phyloP scores from a whole-genome alignment of 2,329 filamentous ascomycete genomes.

The Paraphaeosphaeria sporulosa region DNA sequence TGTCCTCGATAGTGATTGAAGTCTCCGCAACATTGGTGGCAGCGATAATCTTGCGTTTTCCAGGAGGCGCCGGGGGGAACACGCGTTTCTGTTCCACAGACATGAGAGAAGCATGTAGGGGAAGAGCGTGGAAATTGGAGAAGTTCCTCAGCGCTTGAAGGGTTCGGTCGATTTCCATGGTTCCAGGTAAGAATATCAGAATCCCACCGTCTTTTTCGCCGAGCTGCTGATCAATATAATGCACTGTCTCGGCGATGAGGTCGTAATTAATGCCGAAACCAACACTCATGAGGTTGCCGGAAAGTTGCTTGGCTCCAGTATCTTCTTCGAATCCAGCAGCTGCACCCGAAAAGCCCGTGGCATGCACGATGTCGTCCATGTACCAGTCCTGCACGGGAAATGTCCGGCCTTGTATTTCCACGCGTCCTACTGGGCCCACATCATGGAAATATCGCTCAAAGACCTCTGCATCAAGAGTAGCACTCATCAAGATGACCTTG shows the following conservation, averaged over 20 bases:
- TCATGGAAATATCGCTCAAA: conserved; percentile 85
- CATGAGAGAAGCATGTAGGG: conserved; percentile 89
- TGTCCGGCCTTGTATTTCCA: conserved; percentile 88
- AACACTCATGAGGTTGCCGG: conserved; percentile 52
- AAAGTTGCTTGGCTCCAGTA: conserved; percentile 55
- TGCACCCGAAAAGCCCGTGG: conserved; percentile 72
- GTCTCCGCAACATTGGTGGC: conserved; percentile 98
- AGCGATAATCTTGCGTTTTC: conserved; percentile 90
- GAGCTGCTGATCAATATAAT: conserved; percentile 81
- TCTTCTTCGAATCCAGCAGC: conserved; percentile 61
- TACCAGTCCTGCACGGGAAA: conserved; percentile 91
- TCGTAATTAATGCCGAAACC: conserved; percentile 90
- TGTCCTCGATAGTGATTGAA: conserved; percentile 97
- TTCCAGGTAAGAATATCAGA: conserved; percentile 92
- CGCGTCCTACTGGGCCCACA: conserved; percentile 74
- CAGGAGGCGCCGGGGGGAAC: conserved; percentile 76
- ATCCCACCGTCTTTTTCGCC: conserved; percentile 80
- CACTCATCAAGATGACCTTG: conserved; percentile 94
- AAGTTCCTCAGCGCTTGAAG: conserved; percentile 72
- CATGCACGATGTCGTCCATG: conserved; percentile 82
- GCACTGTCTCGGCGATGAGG: conserved; percentile 80
- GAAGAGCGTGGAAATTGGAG: conserved; percentile 76
- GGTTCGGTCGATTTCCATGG: conserved; percentile 87
- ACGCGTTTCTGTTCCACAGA: conserved; percentile 88
- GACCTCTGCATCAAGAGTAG: conserved; percentile 86